Base-by-base conservation (phyloP, 2,329 filamentous ascomycete genomes). In the Eurotiales sp. region DNA sequence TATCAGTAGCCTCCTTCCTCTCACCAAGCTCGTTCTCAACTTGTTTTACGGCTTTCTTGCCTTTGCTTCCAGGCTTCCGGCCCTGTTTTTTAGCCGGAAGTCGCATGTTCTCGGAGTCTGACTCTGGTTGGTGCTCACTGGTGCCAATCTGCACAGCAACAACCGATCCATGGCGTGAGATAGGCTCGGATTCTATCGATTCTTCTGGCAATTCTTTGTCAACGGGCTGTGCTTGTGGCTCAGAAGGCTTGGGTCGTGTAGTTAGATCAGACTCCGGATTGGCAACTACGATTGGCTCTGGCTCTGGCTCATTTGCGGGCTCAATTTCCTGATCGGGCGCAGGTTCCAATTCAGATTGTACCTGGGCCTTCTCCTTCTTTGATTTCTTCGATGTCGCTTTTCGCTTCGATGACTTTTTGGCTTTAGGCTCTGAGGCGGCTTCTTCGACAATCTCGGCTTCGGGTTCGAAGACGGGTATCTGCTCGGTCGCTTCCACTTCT, bases 41-140 rank as follows among this genome's bases (percentile, higher is more conserved):
- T 10, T 17, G 37, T 29, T 50, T 50, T 11, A 39, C 34, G 27
- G 29, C 12, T 65, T 62, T 74, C 62, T 61, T 72, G 62, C 47
- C 56, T 57, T 61, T 58, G 14, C 39, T 46, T n/a, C 60, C 50
- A 27, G 63, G 64, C 50, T 66, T 64, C 48, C 60, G 66, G 2
- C 54, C 53, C 17, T 52, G 55, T 46, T 63, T 65, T 52, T 63
- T 67, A 4, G 50, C 39, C 22, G 51, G 45, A n/a, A 57, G 51
- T 40, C 64, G 61, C 21, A 47, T 48, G 19, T 40, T 19, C 30
- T 64, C 60, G 21, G 42, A 41, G 50, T 69, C 64, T 3, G 63
- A 61, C 27, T 71, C 65, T 50, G 65, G 56, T 8, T 61, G 66
- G 30, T 61, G 62, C 14, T 67, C 60, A 15, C 59, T 62, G 12